Evolutionary conservation across 2,329 filamentous ascomycete genomes (phyloP).

Genomic region (Furcasterigmium furcatum): DNA sequence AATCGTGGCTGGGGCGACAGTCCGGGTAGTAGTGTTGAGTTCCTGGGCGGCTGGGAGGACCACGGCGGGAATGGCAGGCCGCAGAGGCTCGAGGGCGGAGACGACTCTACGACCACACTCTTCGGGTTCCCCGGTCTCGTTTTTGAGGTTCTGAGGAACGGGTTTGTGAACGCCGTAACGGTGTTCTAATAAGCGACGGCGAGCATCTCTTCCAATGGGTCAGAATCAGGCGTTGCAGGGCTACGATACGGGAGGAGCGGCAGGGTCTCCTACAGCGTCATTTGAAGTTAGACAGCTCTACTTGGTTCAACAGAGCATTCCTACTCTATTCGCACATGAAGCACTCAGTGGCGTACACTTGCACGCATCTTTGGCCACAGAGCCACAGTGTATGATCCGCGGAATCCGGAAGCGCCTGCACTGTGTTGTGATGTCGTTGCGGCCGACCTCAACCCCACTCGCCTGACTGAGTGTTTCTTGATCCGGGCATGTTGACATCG

Average conservation of each 20-base stretch:
- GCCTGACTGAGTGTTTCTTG: neutral
- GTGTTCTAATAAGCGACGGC: constrained; percentile 62
- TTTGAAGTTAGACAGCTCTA: no score
- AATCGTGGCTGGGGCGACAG: constrained; percentile 91
- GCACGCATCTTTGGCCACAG: no score
- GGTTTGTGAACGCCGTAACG: constrained; percentile 82
- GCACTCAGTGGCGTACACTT: no score
- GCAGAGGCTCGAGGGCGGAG: constrained; percentile 51
- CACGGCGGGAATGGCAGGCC: constrained; percentile 45
- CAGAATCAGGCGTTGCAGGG: no score
- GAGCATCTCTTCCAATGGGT: no score
- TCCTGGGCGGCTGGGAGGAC: constrained; percentile 84
- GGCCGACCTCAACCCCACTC: neutral
- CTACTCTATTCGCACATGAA: no score
- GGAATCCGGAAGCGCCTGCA: neutral
- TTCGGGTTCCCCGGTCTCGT: constrained; percentile 92
- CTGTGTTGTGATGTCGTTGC: neutral
- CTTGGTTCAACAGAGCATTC: no score
- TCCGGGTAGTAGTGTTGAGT: constrained; percentile 83
- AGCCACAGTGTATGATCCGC: neutral
- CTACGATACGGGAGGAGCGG: no score
- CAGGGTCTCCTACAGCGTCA: no score
- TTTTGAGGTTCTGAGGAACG: constrained; percentile 95
- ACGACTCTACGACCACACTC: constrained; percentile 71
- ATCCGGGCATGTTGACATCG: no score